Percentiles rank a stretch among this genome's conserved stretches.
These are phyloP conservation scores for Teunomyces barrocoloradensis DNA, from an alignment of 805 yeast genomes.

Conservation along the genomic window DNA sequence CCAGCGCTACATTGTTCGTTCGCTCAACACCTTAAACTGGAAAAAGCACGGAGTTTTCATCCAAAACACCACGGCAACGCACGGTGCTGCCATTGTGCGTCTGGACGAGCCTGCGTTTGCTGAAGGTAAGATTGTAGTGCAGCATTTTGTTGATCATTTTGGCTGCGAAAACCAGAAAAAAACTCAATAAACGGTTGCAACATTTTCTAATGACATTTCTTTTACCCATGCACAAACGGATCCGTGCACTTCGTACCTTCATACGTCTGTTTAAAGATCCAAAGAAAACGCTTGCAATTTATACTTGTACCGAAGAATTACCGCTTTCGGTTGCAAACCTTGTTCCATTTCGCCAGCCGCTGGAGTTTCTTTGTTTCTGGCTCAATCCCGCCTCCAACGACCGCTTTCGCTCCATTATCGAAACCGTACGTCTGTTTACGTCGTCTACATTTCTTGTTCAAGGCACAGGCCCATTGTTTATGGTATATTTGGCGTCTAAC, in stretches of 20 bases:
- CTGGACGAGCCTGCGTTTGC: conserved; percentile 47
- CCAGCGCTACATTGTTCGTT: conserved; percentile 53
- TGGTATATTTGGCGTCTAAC: not conserved
- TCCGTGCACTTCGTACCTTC: not conserved
- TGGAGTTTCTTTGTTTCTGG: not conserved
- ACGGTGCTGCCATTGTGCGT: conserved; percentile 79
- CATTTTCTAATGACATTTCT: not conserved
- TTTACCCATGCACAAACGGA: not conserved
- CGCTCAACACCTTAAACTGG: conserved; percentile 65
- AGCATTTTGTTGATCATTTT: conserved; percentile 53
- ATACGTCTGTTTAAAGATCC: not conserved
- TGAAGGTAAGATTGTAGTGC: conserved; percentile 69
- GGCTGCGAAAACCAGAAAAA: not conserved
- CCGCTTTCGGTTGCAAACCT: not conserved
- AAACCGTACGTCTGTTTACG: not conserved
- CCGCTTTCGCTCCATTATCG: not conserved
- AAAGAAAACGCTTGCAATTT: not conserved
- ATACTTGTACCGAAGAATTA: not conserved
- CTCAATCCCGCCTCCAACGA: not conserved
- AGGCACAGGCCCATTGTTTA: not conserved
- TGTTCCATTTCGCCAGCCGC: not conserved
- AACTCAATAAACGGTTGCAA: not conserved
- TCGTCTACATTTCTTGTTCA: not conserved
- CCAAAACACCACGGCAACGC: conserved; percentile 63
- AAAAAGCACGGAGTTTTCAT: conserved; percentile 68